Conservation (phyloP, 352 stramenopile species). For the Phytopythium sindhum region DNA sequence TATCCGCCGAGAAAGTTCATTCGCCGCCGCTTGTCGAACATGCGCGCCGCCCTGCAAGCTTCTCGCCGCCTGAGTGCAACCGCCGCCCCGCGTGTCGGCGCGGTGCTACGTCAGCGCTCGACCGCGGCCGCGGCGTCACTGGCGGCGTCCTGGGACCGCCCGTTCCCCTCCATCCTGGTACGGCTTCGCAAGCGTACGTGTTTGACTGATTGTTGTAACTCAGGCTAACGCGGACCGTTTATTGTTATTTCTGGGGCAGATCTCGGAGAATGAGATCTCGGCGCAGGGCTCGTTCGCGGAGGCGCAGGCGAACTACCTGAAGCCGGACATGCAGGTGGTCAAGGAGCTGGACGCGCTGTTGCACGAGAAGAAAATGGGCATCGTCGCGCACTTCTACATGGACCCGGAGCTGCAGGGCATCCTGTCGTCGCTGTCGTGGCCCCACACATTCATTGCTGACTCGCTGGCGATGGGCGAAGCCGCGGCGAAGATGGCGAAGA, state of each 20-base stretch:
- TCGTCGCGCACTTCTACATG: slow-evolving; percentile 99
- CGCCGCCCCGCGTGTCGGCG: slow-evolving; percentile 1
- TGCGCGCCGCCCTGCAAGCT: slow-evolving; percentile 31
- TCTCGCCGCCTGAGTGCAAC: slow-evolving; percentile 21
- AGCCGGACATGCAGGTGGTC: slow-evolving; percentile 85
- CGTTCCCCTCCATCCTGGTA: slow-evolving; percentile 79
- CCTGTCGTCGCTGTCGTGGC: slow-evolving; percentile 79
- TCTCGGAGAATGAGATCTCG: slow-evolving; percentile 67
- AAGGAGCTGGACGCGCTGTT: slow-evolving; percentile 84
- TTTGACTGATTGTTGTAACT: neutral
- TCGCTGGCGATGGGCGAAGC: slow-evolving; percentile 97
- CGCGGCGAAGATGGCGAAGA: slow-evolving; percentile 92
- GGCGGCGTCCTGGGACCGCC: slow-evolving; percentile 63
- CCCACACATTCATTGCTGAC: slow-evolving; percentile 94
- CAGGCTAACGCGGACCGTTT: neutral
- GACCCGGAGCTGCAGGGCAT: slow-evolving; percentile 93
- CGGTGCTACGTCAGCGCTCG: slow-evolving; percentile 5
- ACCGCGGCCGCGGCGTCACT: slow-evolving; percentile 46
- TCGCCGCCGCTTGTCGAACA: slow-evolving; percentile 6
- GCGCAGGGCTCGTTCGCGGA: slow-evolving; percentile 88
- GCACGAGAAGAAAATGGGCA: slow-evolving; percentile 92
- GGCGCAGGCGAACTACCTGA: slow-evolving; percentile 83
- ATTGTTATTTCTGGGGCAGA: slow-evolving; percentile 23
- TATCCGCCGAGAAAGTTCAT: slow-evolving; percentile 1
- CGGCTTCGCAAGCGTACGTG: slow-evolving; percentile 8